Base-by-base conservation (phyloP, 176 grass and related monocot species). In the Juncus inflexus region DNA sequence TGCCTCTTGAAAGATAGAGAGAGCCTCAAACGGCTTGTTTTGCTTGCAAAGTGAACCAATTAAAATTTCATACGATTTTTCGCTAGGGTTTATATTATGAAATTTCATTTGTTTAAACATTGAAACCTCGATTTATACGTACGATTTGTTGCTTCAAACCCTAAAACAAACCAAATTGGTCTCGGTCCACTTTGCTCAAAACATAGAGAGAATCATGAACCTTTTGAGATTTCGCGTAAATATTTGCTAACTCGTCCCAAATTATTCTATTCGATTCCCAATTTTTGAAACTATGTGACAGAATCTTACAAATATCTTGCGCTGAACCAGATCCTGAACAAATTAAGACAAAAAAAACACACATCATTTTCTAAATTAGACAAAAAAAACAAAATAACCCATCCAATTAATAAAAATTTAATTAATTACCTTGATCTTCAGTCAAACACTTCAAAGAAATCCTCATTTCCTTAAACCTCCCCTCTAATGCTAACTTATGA, bases 11-110 rank as follows among this genome's bases (percentile, higher is more conserved):
- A 99, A 82, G 59, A 99, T 83, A 59, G 85, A 79, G 63, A 99
- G 73, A 37, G 88, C 82, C 45, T 92, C 83, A 58, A 81, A 71
- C 53, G 86, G 37, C 72, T 77, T 99, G 67, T 74, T 69, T 79
- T 84, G 80, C 78, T 86, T 99, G 76, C 85, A 99, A 53, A 92
- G 94, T 37, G 85, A 83, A 60, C 91, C 65, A 19, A 99, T 78
- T 58, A 92, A 16, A 78, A 99, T 79, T 50, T 62, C 55, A 60
- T 80, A 78, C 4, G 88, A 91, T 55, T 89, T 74, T 68, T 78
- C 78, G 5, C 80, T 86, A 43, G 71, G 86, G 53, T 70, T 42
- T 42, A 92, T 36, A 53, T 85, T 85, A 59, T 65, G 58, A 39
- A 82, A 79, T 73, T 89, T 82, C 74, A 88, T 88, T 73, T 86